Evolutionary conservation across 2,329 filamentous ascomycete genomes (phyloP).

Genomic region (Fusarium papillatum): DNA sequence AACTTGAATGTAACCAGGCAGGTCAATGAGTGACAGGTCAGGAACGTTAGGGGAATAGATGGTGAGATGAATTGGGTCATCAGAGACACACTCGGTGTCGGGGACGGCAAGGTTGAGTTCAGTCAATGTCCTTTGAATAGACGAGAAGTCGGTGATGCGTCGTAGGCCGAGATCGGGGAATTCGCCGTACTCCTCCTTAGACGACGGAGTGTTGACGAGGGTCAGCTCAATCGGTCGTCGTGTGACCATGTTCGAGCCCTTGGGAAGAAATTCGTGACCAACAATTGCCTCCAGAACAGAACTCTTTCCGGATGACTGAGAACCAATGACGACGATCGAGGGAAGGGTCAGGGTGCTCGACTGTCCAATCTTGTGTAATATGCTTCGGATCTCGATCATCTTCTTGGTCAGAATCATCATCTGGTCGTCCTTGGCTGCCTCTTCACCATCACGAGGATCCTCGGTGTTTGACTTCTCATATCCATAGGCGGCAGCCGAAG

Average conservation of each 20-base stretch:
- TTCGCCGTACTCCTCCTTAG: constrained; percentile 91
- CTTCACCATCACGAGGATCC: constrained; percentile 70
- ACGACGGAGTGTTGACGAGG: constrained; percentile 92
- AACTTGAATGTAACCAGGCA: constrained; percentile 98
- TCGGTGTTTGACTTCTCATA: constrained; percentile 79
- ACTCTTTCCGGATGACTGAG: constrained; percentile 98
- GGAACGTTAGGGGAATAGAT: constrained; percentile 97
- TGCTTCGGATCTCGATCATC: constrained; percentile 98
- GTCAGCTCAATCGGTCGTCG: constrained; percentile 96
- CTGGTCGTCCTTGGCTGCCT: constrained; percentile 89
- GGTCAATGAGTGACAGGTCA: constrained; percentile 94
- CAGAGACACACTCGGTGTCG: constrained; percentile 90
- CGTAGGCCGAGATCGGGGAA: constrained; percentile 93
- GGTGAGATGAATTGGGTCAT: constrained; percentile 95
- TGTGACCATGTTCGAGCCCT: constrained; percentile 99
- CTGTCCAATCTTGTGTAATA: constrained; percentile 92
- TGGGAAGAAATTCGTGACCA: constrained; percentile 96
- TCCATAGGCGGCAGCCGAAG: constrained; percentile 83
- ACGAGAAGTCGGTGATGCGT: constrained; percentile 91
- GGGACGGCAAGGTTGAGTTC: constrained; percentile 96
- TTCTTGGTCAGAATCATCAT: constrained; percentile 99
- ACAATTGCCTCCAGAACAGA: constrained; percentile 98
- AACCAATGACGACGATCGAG: constrained; percentile 99
- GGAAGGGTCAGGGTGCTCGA: constrained; percentile 89
- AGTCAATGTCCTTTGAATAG: constrained; percentile 93